Evolutionary conservation across 352 stramenopile genomes (phyloP), one percentile per base, ranked within the genome.

Genomic region (Pythium periplocum): DNA sequence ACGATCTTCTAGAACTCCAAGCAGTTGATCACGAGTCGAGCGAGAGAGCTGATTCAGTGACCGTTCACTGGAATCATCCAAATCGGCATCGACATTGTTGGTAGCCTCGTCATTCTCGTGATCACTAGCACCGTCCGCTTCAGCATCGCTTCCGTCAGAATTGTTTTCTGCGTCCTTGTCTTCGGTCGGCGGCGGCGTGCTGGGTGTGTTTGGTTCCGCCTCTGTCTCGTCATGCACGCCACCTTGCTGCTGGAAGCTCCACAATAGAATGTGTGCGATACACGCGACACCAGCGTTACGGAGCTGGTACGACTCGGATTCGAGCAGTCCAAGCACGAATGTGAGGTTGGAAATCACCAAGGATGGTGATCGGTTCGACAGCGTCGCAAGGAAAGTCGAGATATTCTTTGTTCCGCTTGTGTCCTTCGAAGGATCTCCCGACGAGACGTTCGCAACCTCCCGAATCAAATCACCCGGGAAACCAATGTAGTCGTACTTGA

Each of bases 1-100:
- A 48, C 92, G 82, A 50, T 96, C 86, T 45, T 89, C 77, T 0
- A 98, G 66, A 43, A 98, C 82, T 43, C 80, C 80, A 17, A 98
- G 75, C 0, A 98, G 52, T 43, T 84, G 69, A 45, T 88, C 71
- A 56, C 84, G 71, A 9, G 79, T 88, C 30, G 75, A 75, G 30
- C 71, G 68, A 38, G 78, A 90, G 35, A 92, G 68, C 12, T 63
- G 74, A 11, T 73, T 75, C 4, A 64, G 51, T 3, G 49, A 49
- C 1, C 55, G 47, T 2, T 12, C 26, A 31, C 50, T 48, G 30
- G 39, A 44, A 11, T 17, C 42, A 4, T 40, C 39, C 45, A 32
- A 48, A 17, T 52, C 47, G 4, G 57, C 61, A 39, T 65, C 53
- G 10, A 33, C 10, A 12, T 66, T 49, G 10, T 63, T 30, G 4